Evolutionary conservation across 2,329 filamentous ascomycete species (phyloP).

Genomic region (Colletotrichum lini): DNA sequence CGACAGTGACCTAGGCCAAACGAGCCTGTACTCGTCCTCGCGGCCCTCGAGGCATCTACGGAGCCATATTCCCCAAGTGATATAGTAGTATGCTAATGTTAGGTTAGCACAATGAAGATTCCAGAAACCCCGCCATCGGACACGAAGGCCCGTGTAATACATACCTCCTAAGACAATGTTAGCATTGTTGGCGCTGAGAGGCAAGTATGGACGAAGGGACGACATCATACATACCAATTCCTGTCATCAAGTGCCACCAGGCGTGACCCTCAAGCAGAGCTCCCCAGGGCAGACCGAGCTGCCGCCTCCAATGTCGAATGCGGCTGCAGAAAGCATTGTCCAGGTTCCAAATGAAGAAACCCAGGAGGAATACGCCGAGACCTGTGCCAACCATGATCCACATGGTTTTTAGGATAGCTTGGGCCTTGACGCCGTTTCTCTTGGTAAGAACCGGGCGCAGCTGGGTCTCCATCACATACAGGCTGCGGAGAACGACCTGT

Average conservation of each 20-base stretch:
- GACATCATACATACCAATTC: conserved; percentile 66
- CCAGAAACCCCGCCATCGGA: not conserved
- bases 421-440: conserved; percentile 65
- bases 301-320: conserved; percentile 75
- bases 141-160: not conserved
- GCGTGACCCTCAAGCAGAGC: conserved; percentile 74
- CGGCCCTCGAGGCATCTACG: conserved; percentile 81
- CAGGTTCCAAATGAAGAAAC: conserved; percentile 83
- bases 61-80: conserved; percentile 87
- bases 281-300: conserved; percentile 84
- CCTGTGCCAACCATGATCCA: conserved; percentile 79
- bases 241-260: conserved; percentile 85
- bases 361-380: conserved; percentile 76
- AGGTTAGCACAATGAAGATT: conserved; percentile 15
- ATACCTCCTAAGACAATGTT: conserved; percentile 47
- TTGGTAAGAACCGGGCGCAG: conserved; percentile 62
- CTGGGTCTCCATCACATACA: conserved; percentile 78
- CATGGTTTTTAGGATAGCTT: conserved; percentile 71
- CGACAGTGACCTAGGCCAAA: conserved; percentile 76
- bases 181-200: conserved; percentile 44
- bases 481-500: conserved; percentile 76
- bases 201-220: not conserved
- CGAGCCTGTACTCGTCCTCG: conserved; percentile 79
- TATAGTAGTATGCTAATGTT: conserved; percentile 80
- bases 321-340: conserved; percentile 83